Evolutionary conservation across 306 rosid species (phyloP), one percentile per base, ranked within the genome.

Genomic region (Neltuma alba): DNA sequence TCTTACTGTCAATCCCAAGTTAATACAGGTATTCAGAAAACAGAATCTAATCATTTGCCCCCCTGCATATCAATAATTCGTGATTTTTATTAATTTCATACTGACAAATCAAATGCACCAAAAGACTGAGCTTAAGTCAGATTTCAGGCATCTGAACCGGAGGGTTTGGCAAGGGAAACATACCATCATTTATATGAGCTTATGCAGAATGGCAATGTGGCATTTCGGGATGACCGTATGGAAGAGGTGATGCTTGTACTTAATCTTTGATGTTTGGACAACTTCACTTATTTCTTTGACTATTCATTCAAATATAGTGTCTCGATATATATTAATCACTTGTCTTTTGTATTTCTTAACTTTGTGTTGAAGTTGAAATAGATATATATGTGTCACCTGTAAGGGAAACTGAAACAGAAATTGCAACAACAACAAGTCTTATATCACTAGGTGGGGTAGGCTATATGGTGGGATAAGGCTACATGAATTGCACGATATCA

Each of bases 141-240:
- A 70, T 78, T 85, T 86, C 96, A 95, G 99, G 94, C 70, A 40
- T 85, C 84, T 79, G 85, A 74, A 75, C 83, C 84, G 41, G 92
- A 76, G 63, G 85, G 81, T 23, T 81, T 90, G 87, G 80, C 91
- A 21, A 44, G 80, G 88, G 96, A 89, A 76, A 81, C 88, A 66
- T 78, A 88, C 76, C 84, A 42, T 25, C 88, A 89, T 81, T 83
- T 95, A 34, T 79, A 87, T 34, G 84, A 90, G 50, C 90, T 89
- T 25, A 94, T 95, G 79, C 90, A 86, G 82, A 85, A 79, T 50
- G 99, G 99, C 47, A 95, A 95, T 84, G 80, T 5, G 8, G 90
- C 93, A 27, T 93, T 91, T 81, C 86, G 91, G 72, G 91, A 88
- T 65, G 83, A 85, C 37, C 85, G 81, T 47, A 84, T 85, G 77